Base-by-base conservation (phyloP, 257 asterid genomes). In the Solanum pinnatisectum region DNA sequence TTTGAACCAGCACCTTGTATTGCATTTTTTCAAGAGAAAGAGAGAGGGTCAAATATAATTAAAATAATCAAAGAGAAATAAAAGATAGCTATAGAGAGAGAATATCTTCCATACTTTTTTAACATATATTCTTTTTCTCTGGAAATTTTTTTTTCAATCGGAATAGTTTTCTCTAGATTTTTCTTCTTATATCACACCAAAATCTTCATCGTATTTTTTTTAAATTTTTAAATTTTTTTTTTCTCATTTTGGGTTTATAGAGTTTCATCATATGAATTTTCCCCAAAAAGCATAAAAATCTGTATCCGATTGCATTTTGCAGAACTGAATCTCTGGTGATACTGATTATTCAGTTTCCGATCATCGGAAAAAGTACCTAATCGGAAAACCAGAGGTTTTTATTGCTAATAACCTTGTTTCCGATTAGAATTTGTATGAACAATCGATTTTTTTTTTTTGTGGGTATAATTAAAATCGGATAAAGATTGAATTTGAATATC, bases 81-180 rank as follows among this genome's bases (percentile, higher is more conserved):
- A 46, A 52, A 6, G 23, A 84, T 18, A 83, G 60, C 85, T 68
- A 84, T 87, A 81, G 88, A 60, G 89, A 83, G 90, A 90, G 92
- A 86, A 86, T 90, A 87, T 90, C 91, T 91, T 89, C 88, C 87
- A 86, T 87, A 68, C 92, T 46, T 90, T 52, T 93, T 91, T 92
- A 76, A 89, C 93, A 90, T 91, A 90, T 89, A 91, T 93, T 90
- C 94, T 91, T 90, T 91, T 77, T 90, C 90, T 87, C 65, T 89
- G 65, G 78, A 71, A 32, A 16, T 4, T 14, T 78, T 89, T 89
- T 89, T 90, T 86, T 91, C 93, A 87, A 92, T 91, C 88, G 70
- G 89, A 79, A 84, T 90, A 87, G 67, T 71, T 72, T 89, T 87
- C 83, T 86, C 91, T 88, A 84, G 91, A 91, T 88, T 91, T 83